Percentiles rank a stretch among this genome's conserved stretches.
Evolutionary conservation across 2,329 filamentous ascomycete species (phyloP).

Genomic region (Biscogniauxia marginata): DNA sequence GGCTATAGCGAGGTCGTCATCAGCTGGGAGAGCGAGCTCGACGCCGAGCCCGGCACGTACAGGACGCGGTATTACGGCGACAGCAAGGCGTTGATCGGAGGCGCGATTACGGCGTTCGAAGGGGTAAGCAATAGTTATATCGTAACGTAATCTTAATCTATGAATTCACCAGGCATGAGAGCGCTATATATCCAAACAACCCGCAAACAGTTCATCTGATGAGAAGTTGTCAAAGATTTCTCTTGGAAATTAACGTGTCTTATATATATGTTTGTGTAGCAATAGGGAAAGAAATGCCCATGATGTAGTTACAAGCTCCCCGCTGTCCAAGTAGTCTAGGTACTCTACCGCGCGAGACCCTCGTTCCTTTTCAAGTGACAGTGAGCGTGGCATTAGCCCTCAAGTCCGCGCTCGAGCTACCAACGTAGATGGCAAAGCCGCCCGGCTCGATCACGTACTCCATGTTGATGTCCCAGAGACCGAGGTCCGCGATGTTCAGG

Average conservation of each 20-base stretch:
- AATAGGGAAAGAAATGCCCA: not conserved
- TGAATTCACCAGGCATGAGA: not conserved
- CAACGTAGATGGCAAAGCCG: conserved; percentile 62
- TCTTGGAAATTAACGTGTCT: no score
- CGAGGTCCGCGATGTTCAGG: conserved; percentile 48
- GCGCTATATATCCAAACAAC: not conserved
- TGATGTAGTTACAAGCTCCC: not conserved
- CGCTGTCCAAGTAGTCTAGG: no score
- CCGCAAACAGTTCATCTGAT: not conserved
- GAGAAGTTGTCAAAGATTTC: not conserved
- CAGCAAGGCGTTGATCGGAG: conserved; percentile 62
- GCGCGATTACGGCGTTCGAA: conserved; percentile 64
- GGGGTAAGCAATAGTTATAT: conserved; percentile 61
- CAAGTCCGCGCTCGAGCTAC: conserved; percentile 57
- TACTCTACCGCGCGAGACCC: not conserved
- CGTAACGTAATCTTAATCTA: not conserved
- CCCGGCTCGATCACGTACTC: conserved; percentile 73
- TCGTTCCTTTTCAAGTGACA: conserved; percentile 34
- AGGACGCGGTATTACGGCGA: conserved; percentile 83
- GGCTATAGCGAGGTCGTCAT: conserved; percentile 78
- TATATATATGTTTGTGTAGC: not conserved
- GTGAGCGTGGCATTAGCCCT: conserved; percentile 56
- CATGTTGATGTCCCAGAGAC: conserved; percentile 59
- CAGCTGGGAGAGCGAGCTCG: conserved; percentile 72
- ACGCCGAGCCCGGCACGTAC: conserved; percentile 66